Base-by-base conservation (phyloP, 805 yeast genomes). In the Tetrapisispora arboricola region DNA sequence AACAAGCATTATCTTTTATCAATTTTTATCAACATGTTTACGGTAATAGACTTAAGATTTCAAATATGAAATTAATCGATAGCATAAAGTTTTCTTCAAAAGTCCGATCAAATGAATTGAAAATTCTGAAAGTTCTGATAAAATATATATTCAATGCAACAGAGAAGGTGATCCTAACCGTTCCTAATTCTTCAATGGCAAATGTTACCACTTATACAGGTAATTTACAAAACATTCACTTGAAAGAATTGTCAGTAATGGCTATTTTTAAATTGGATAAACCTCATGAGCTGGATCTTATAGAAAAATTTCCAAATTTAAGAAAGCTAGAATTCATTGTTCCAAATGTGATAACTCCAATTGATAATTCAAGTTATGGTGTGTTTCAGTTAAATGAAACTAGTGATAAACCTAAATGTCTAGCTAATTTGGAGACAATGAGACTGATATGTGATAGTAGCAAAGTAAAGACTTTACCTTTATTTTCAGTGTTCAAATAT, bases 101-200 rank as follows among this genome's bases (percentile, higher is more conserved):
- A 22, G 26, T 43, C 3, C 33, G 53, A 7, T 42, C 54, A 1
- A 61, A 53, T n/a, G 63, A 60, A 25, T 27, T 38, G 1, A 54
- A 46, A 33, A 34, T 34, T 11, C 10, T 34, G 7, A 34, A 34
- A 25, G n/a, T 34, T 10, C 17, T 34, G 9, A 12, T 22, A 15
- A 34, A 34, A 16, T 34, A 34, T 15, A 15, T 34, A 21, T 16
- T 34, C 4, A 34, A 16, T 6, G 15, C 29, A 8, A 34, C 37
- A 3, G 19, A 16, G 17, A 20, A 34, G 17, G 33, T 57, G 6
- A 37, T 51, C 4, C 29, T 56, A 13, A 36, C 53, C 3, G 32
- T 51, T 7, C 55, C 57, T 10, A 49, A 50, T 31, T 36, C 48
- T n/a, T 46, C 49, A 1, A 49, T 54, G 7, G 36, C 46, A 6